Base-by-base conservation (phyloP, 169 alveolate species). In the Plasmodium fragile region DNA sequence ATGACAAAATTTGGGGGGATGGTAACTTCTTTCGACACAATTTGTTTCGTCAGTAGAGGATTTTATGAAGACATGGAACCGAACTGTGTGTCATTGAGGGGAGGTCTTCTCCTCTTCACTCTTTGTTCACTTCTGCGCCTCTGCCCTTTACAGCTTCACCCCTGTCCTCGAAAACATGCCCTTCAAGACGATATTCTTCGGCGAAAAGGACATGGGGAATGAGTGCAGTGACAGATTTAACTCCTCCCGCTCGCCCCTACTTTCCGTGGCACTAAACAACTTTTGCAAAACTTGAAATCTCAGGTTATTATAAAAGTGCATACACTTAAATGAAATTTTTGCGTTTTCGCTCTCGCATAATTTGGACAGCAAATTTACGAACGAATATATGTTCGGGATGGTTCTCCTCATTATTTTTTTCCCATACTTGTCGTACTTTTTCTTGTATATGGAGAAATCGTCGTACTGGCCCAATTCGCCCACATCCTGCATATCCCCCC, bases 321-420 rank as follows among this genome's bases (percentile, higher is more conserved):
- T 87, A 22, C 93, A 87, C 49, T 87, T 87, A 78, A 55, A 79
- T 28, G 93, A 87, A 55, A 87, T 87, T 34, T 32, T 22, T 49
- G 36, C 22, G 81, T 78, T 87, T 55, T 87, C 93, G 53, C 93
- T 87, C 53, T 87, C 93, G 49, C 93, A 87, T 36, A 87, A 78
- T 78, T 87, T 87, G 5, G 93, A 75, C 71, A 87, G 71, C 71
- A 87, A 87, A 87, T 87, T 87, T 3, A 87, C 72, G 52, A 87
- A 87, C 59, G 93, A 87, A 34, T 87, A 87, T 87, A 78, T 53
- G 49, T 77, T 78, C 22, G 93, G 93, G 78, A 87, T 59, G 34
- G 73, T 87, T 49, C 93, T 87, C 71, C 93, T 77, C 22, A 77
- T 45, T 1, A 77, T 77, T 77, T 87, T 87, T 87, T 77, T 78